phyloP scores from a whole-genome alignment of 257 asterid species.

The Datura wrightii region DNA sequence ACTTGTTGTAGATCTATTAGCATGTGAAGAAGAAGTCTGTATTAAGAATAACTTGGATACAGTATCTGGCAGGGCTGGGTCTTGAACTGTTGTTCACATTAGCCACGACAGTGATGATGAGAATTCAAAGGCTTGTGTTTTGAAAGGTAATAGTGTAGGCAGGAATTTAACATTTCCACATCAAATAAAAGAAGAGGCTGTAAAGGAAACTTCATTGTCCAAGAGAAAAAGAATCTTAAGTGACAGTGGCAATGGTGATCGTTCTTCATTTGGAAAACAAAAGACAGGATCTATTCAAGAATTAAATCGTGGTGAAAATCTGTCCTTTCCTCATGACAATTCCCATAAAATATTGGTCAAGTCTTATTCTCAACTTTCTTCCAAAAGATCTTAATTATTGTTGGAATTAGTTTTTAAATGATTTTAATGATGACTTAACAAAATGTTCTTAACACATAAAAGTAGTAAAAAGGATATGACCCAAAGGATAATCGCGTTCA shows the following conservation, averaged over 20 bases:
- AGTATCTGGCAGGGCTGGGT: not conserved
- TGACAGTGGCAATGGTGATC: not conserved
- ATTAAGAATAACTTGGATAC: not conserved
- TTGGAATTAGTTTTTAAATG: no score
- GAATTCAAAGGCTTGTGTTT: not conserved
- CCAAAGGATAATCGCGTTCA: no score
- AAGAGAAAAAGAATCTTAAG: constrained; percentile 31
- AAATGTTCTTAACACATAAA: no score
- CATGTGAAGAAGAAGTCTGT: not conserved
- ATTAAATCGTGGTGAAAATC: constrained; percentile 11
- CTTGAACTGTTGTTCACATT: constrained; percentile 17
- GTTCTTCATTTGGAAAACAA: not conserved
- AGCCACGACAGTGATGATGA: constrained; percentile 36
- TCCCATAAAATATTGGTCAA: not conserved
- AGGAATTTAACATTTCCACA: not conserved
- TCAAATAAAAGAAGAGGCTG: not conserved
- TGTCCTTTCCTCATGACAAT: not conserved
- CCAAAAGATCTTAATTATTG: no score
- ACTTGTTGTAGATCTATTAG: constrained; percentile 8
- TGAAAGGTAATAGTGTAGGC: not conserved
- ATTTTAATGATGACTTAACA: no score
- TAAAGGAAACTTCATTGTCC: not conserved
- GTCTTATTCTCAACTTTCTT: no score
- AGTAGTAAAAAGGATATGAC: no score
- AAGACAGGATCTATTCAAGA: not conserved